These are phyloP conservation scores for Asparagopsis taxiformis DNA, from an alignment of 31 red algal species.

Conservation along the genomic window DNA sequence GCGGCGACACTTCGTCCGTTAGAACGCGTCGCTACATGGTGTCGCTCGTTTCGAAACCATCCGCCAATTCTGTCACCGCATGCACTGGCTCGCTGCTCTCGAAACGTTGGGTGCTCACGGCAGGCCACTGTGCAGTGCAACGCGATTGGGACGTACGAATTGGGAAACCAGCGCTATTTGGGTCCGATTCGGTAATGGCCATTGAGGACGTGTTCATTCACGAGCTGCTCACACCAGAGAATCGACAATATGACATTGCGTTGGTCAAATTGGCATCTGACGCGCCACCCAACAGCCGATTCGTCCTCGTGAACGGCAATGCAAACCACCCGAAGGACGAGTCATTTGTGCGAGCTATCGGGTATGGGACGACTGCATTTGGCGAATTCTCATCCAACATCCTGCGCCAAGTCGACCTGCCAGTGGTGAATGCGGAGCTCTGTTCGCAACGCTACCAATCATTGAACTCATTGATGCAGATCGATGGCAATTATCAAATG, in stretches of 20 bases:
- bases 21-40: conserved; percentile 10
- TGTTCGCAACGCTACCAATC: neutral
- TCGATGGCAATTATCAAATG: neutral
- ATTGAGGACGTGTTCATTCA: too few species aligned
- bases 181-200: too few species aligned
- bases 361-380: neutral
- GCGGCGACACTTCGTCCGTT: conserved; percentile 20
- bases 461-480: neutral
- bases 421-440: neutral
- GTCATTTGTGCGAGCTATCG: neutral
- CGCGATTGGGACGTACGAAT: too few species aligned
- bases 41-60: conserved; percentile 11
- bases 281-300: neutral
- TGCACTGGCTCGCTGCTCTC: conserved; percentile 59
- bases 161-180: too few species aligned
- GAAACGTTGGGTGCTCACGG: conserved; percentile 38
- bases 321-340: neutral
- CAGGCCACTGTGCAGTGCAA: conserved; percentile 67
- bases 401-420: conserved; percentile 1
- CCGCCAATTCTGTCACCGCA: neutral
- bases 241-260: conserved; percentile 11
- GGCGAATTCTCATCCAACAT: neutral
- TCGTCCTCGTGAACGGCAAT: neutral
- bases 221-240: too few species aligned
- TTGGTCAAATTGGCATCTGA: neutral